These are phyloP conservation scores for Batkoa obscura DNA, from an alignment of 371 early-diverging fungal genomes.

Conservation along the genomic window DNA sequence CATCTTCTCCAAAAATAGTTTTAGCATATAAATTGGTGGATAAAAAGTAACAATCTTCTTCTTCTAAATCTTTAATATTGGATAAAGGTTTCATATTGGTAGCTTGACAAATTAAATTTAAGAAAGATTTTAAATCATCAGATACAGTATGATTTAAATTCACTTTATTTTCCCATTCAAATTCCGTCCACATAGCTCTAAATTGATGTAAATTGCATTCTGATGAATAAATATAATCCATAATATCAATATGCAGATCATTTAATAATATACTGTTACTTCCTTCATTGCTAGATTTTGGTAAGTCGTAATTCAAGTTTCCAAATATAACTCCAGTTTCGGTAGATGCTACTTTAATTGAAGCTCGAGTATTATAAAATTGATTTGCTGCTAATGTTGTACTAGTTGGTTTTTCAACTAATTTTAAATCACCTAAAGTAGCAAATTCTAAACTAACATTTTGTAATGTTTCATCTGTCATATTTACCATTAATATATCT, in stretches of 20 bases:
- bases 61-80: constrained; percentile 75
- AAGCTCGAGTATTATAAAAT: constrained; percentile 85
- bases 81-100: constrained; percentile 94
- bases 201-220: constrained; percentile 81
- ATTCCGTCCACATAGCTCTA: constrained; percentile 94
- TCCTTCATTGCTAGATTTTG: constrained; percentile 41
- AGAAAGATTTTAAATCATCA: constrained; percentile 61
- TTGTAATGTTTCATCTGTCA: constrained; percentile 89
- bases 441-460: constrained; percentile 94
- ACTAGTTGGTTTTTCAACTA: constrained; percentile 81
- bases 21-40: constrained; percentile 91
- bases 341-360: constrained; percentile 91
- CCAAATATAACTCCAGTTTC: constrained; percentile 96
- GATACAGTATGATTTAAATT: constrained; percentile 38
- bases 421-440: constrained; percentile 88
- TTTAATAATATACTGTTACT: constrained; percentile 79
- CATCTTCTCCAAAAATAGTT: constrained; percentile 92
- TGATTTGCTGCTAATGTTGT: constrained; percentile 82
- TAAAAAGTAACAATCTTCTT: constrained; percentile 79
- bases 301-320: constrained; percentile 88
- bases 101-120: constrained; percentile 76
- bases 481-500: constrained; percentile 96
- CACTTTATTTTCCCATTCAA: constrained; percentile 99
- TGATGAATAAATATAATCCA: constrained; percentile 95
- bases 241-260: constrained; percentile 93